Conservation (phyloP, 2,329 filamentous ascomycete genomes). For the Curvularia sp. region DNA sequence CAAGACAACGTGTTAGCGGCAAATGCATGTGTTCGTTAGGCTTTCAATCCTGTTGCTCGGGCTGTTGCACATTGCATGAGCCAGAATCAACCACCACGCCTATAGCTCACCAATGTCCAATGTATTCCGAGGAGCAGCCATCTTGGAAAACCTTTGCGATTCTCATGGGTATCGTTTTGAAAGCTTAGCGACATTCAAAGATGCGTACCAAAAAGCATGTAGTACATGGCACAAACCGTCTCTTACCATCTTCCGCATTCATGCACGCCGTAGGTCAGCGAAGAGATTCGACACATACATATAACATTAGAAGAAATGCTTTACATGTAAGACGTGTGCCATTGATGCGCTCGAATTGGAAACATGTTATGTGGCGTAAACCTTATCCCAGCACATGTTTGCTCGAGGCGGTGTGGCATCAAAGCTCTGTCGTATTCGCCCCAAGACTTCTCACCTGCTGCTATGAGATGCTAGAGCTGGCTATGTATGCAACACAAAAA, state of each 20-base stretch:
- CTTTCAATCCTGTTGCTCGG: neutral
- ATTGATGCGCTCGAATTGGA: neutral
- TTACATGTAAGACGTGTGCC: neutral
- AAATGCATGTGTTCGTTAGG: neutral
- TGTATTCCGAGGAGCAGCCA: neutral
- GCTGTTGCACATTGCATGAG: neutral
- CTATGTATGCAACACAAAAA: neutral
- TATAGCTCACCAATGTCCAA: neutral
- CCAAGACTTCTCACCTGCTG: neutral
- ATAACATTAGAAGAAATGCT: neutral
- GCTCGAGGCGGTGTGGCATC: neutral
- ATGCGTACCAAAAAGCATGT: neutral
- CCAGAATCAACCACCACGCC: neutral
- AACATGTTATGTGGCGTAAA: neutral
- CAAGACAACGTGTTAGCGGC: neutral
- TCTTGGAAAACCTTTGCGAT: neutral
- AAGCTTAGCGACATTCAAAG: neutral
- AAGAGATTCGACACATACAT: neutral
- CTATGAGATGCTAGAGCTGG: neutral
- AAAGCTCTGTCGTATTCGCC: neutral
- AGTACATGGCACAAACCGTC: neutral
- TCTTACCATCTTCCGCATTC: neutral
- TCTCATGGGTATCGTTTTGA: neutral
- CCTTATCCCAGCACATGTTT: neutral
- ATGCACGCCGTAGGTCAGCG: neutral